Percentiles rank a stretch among this genome's conserved stretches.
These are phyloP conservation scores for Thozetella sp. DNA, from an alignment of 495 filamentous ascomycete genomes.

Conservation along the genomic window DNA sequence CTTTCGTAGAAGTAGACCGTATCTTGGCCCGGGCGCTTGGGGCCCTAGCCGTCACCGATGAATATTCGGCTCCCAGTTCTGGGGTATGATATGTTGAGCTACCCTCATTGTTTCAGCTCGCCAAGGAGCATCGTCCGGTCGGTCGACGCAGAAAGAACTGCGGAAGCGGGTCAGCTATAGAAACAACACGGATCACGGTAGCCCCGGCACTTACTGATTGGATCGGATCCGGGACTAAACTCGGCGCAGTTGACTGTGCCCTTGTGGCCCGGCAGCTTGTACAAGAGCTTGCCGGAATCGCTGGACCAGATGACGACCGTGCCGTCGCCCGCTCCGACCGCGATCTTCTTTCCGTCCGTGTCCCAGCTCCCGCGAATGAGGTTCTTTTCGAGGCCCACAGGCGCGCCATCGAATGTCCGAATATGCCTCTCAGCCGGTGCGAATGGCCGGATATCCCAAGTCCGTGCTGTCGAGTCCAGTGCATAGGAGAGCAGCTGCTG, in stretches of 20 bases:
- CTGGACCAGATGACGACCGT: constrained; percentile 90
- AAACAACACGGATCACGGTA: background rate
- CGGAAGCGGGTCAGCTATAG: constrained; percentile 28
- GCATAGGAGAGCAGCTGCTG: constrained; percentile 90
- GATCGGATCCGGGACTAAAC: constrained; percentile 80
- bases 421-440: constrained; percentile 84
- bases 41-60: no score
- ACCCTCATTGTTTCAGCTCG: constrained; percentile 57
- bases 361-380: constrained; percentile 92
- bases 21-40: no score
- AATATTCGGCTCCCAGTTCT: background rate
- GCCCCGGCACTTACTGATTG: constrained; percentile 73
- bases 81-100: background rate
- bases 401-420: constrained; percentile 85
- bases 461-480: constrained; percentile 89
- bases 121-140: constrained; percentile 79
- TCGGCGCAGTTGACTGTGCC: constrained; percentile 94
- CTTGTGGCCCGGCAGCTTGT: constrained; percentile 94
- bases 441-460: constrained; percentile 96
- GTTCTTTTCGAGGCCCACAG: constrained; percentile 87
- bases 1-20: no score
- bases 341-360: constrained; percentile 80
- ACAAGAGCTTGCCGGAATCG: constrained; percentile 80
- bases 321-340: constrained; percentile 86
- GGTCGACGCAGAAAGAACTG: constrained; percentile 85